Evolutionary conservation across 768 basidiomycete genomes (phyloP).

Genomic region (Kwoniella shandongensis): DNA sequence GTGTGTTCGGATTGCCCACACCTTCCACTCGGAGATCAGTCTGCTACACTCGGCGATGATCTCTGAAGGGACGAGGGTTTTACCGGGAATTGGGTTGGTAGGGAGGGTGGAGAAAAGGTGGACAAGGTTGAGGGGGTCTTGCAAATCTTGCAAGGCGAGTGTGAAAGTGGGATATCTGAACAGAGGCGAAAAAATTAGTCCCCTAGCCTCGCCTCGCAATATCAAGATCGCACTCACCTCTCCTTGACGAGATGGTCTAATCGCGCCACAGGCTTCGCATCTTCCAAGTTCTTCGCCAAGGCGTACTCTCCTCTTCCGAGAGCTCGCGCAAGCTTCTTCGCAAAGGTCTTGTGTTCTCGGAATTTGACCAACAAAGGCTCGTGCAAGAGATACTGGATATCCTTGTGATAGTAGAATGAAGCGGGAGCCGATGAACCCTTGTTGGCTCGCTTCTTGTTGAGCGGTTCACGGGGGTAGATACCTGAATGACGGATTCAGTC

Average conservation of each 20-base stretch:
- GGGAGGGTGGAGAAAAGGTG: constrained; percentile 90
- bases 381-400: constrained; percentile 94
- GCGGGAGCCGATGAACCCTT: constrained; percentile 96
- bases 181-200: background rate
- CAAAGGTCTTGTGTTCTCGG: constrained; percentile 96
- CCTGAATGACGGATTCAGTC: constrained; percentile 58
- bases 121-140: constrained; percentile 93
- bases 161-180: constrained; percentile 92
- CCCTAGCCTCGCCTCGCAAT: background rate
- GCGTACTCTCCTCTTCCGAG: constrained; percentile 94
- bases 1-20: constrained; percentile 81
- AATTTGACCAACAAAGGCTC: constrained; percentile 92
- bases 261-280: constrained; percentile 84
- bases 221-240: constrained; percentile 61
- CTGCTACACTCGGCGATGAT: constrained; percentile 87
- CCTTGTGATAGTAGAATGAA: constrained; percentile 97
- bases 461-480: constrained; percentile 95
- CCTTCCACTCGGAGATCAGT: constrained; percentile 83
- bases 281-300: constrained; percentile 87
- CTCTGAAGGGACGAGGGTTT: constrained; percentile 64
- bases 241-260: constrained; percentile 98
- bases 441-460: constrained; percentile 86
- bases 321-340: constrained; percentile 91
- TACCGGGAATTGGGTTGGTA: constrained; percentile 64
- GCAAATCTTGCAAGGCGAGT: constrained; percentile 91